Evolutionary conservation across 257 asterid species (phyloP), one percentile per base, ranked within the genome.

Genomic region (Gentiana dahurica): DNA sequence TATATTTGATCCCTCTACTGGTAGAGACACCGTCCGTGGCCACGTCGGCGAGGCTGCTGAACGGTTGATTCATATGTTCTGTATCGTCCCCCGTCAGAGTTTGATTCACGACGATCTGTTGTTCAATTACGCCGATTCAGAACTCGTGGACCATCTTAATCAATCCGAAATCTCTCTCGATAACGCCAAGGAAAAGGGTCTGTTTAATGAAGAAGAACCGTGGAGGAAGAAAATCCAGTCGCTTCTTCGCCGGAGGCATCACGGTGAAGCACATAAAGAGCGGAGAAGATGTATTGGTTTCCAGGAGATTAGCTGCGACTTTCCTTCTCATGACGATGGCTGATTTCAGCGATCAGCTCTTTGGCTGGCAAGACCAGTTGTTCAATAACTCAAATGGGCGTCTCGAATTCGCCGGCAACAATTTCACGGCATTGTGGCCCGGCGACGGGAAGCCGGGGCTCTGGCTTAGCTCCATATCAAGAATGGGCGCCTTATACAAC

Each of bases 391-490:
- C 68, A 7, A 52, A 81, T 53, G 96, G 95, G 7, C 77, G 81
- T 1, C 75, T 87, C n/a, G 86, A 78, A 2, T 91, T 66, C 49
- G 36, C 81, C 1, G 96, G 96, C 0, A 85, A 67, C 63, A 77
- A 76, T 1, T 50, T 13, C 54, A 53, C 68, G 6, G 72, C 81
- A 6, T 50, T 84, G 36, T 87, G 98, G 98, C 98, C 98, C 0
- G 98, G 94, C 0, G 84, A 82, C 49, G 94, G 94, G 24, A 85
- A 81, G 74, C 97, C 97, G 0, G 95, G 95, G 4, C 66, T 85
- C 62, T 88, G 95, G 94, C 56, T 79, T 79, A 77, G 70, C 68
- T 77, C 86, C 0, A 46, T 67, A 4, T 88, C 97, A 9, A 73
- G 94, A 71, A 85, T 85, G 92, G 94, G 74, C 0, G 91, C 87